Conservation (phyloP, 805 yeast genomes). For the Candida easanensis region DNA sequence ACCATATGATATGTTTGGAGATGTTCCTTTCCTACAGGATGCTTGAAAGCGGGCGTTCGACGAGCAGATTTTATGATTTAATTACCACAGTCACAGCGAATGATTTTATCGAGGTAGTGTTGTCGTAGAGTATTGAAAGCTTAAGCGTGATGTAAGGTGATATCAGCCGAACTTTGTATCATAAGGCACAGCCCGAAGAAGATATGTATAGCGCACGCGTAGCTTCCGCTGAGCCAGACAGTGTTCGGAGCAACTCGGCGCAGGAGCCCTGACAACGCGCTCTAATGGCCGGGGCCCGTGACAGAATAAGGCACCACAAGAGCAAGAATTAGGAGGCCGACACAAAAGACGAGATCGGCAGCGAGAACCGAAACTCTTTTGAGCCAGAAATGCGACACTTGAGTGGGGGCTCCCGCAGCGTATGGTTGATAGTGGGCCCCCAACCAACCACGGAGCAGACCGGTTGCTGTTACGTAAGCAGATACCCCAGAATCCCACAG, state of each 20-base stretch:
- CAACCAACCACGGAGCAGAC: not conserved
- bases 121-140: no score
- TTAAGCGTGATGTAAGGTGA: no score
- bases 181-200: no score
- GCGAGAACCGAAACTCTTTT: constrained; percentile 1
- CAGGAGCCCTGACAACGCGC: not conserved
- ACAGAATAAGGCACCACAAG: not conserved
- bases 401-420: no score
- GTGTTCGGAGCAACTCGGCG: constrained; percentile 3
- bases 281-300: not conserved
- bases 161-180: not conserved
- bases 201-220: no score
- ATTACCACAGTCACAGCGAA: no score
- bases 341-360: constrained; percentile 1
- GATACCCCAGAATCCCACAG: not conserved
- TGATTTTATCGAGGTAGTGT: no score
- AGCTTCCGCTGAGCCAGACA: constrained; percentile 7
- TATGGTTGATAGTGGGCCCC: not conserved
- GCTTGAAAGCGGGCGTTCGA: not conserved
- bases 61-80: not conserved
- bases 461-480: not conserved
- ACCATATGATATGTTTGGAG: constrained; percentile 20
- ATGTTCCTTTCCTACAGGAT: constrained; percentile 19
- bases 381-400: no score
- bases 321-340: not conserved